These are phyloP conservation scores for Xylariomycetidae sp. DNA, from an alignment of 2,329 filamentous ascomycete genomes.

Conservation along the genomic window DNA sequence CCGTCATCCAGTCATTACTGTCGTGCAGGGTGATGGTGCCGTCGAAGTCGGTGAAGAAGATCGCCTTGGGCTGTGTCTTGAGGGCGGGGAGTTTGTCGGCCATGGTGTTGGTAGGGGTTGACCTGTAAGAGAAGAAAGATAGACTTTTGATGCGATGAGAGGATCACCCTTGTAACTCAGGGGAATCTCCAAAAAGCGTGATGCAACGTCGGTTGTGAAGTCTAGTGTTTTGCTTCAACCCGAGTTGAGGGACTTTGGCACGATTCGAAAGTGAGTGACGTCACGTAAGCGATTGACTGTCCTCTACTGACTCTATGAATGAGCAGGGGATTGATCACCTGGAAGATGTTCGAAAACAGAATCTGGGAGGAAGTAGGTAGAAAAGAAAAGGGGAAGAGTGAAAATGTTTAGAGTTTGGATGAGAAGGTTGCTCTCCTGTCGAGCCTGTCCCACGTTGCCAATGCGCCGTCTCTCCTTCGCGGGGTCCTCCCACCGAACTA, in stretches of 20 bases:
- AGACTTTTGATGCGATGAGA: too few species aligned
- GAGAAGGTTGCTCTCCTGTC: too few species aligned
- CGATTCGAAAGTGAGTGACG: not conserved
- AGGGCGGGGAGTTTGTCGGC: slow-evolving; percentile 44
- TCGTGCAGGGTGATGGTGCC: slow-evolving; percentile 80
- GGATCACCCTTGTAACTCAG: too few species aligned
- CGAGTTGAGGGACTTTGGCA: not conserved
- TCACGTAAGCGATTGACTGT: not conserved
- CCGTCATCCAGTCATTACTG: slow-evolving; percentile 69
- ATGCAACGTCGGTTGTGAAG: too few species aligned
- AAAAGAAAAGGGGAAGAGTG: too few species aligned
- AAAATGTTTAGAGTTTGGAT: too few species aligned
- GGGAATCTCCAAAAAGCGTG: too few species aligned
- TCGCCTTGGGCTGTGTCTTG: slow-evolving; percentile 71
- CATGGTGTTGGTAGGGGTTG: not conserved
- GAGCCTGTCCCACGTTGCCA: too few species aligned
- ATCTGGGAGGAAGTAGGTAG: too few species aligned
- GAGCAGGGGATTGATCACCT: not conserved
- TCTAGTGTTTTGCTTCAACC: too few species aligned
- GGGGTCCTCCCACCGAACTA: not conserved
- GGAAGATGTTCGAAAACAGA: too few species aligned
- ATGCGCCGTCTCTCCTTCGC: not conserved
- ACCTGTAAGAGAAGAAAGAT: too few species aligned
- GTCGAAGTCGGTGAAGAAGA: slow-evolving; percentile 99
- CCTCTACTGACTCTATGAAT: not conserved